phyloP scores from a whole-genome alignment of 345 rosid genomes.

The Linum lewisii region DNA sequence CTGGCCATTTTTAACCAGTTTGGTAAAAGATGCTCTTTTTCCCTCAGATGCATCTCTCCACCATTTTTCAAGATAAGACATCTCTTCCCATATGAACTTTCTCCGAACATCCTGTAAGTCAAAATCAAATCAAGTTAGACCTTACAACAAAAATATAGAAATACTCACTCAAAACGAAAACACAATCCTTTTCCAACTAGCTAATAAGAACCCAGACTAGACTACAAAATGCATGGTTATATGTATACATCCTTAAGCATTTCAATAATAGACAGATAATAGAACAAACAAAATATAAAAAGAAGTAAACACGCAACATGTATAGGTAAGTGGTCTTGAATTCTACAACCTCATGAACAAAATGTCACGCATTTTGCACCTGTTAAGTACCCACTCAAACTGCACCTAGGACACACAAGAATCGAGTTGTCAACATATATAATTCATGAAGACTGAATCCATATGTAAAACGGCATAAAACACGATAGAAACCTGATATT shows the following conservation, averaged over 20 bases:
- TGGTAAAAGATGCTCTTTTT: slow-evolving; percentile 54
- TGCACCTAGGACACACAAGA: too few species aligned
- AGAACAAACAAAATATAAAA: neutral
- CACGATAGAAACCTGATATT: neutral
- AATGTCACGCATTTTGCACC: neutral
- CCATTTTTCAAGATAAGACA: slow-evolving; percentile 97
- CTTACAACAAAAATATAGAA: neutral
- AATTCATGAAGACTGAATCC: too few species aligned
- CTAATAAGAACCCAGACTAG: too few species aligned
- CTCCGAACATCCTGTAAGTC: slow-evolving; percentile 59
- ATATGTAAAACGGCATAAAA: neutral
- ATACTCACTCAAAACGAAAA: neutral
- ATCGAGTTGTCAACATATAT: neutral
- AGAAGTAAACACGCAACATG: neutral
- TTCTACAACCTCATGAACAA: neutral
- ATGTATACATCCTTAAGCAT: too few species aligned
- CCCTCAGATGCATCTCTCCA: slow-evolving; percentile 82
- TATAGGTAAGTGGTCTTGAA: neutral
- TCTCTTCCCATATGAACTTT: slow-evolving; percentile 99
- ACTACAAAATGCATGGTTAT: too few species aligned
- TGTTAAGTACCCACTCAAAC: neutral
- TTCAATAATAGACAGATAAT: neutral
- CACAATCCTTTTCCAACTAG: too few species aligned
- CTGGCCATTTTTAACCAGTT: slow-evolving; percentile 82
- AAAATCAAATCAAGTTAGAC: slow-evolving; percentile 8